Conservation (phyloP, 108 stramenopile genomes). For the Fistulifera pelliculosa region DNA sequence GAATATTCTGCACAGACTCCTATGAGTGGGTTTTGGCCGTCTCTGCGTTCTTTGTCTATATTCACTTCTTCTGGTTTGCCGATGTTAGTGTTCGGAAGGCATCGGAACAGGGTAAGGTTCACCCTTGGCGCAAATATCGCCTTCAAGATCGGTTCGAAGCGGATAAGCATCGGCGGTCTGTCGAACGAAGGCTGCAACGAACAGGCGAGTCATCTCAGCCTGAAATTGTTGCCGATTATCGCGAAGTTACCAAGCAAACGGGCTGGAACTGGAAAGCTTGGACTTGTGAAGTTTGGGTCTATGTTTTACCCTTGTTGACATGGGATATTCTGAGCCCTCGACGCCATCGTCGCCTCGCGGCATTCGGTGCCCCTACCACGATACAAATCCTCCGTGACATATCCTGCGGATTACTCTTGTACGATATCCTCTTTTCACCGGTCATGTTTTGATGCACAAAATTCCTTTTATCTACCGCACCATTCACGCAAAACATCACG, state of each 20-base stretch:
- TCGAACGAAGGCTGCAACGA: too few relatives aligned
- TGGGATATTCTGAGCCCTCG: constrained; percentile 14
- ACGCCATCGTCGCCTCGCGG: constrained; percentile 6
- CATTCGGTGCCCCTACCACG: constrained; percentile 9
- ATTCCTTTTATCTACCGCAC: constrained; percentile 10
- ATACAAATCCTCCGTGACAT: constrained; percentile 6
- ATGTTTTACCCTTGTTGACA: constrained; percentile 4
- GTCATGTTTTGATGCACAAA: constrained; percentile 16
- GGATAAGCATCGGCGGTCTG: constrained; percentile 8
- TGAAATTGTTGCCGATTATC: too few relatives aligned
- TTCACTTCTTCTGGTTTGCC: constrained; percentile 9
- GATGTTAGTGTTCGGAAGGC: constrained; percentile 8
- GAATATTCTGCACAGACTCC: constrained; percentile 13
- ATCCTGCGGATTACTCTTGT: constrained; percentile 7
- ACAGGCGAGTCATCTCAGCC: too few relatives aligned
- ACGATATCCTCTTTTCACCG: constrained; percentile 15
- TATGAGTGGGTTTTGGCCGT: constrained; percentile 14
- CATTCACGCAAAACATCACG: constrained; percentile 15
- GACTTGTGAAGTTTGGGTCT: constrained; percentile 11
- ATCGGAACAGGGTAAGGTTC: constrained; percentile 8
- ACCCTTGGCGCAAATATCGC: constrained; percentile 15
- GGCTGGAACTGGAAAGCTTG: constrained; percentile 10
- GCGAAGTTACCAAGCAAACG: neutral
- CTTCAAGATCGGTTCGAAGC: constrained; percentile 17
- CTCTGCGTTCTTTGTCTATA: constrained; percentile 2